A percentile compares a stretch with the other conserved stretches of the same genome.
These are phyloP conservation scores for Thalassiosira exigua DNA, from an alignment of 352 stramenopile species.

Conservation along the genomic window DNA sequence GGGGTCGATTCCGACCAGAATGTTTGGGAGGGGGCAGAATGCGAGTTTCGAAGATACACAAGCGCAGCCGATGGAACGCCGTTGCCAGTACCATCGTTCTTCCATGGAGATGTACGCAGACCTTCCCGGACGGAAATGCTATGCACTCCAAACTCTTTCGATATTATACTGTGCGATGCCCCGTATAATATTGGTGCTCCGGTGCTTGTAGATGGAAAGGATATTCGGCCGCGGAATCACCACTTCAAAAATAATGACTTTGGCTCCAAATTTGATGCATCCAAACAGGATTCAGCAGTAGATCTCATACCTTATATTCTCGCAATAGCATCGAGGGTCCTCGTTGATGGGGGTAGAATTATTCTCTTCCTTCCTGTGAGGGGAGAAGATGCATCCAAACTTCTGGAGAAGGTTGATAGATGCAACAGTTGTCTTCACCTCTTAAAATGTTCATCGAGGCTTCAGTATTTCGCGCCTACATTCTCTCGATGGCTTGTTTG, in stretches of 20 bases:
- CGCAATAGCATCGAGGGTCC: conserved; percentile 32
- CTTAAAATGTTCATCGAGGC: conserved; percentile 21
- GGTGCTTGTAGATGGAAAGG: conserved; percentile 29
- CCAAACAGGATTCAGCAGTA: background rate
- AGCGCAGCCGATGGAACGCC: background rate
- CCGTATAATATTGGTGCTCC: conserved; percentile 59
- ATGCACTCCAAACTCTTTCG: conserved; percentile 24
- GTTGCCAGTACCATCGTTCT: conserved; percentile 38
- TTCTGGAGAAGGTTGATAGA: conserved; percentile 32
- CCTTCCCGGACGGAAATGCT: conserved; percentile 35
- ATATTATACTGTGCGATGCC: conserved; percentile 53
- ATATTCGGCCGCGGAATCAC: conserved; percentile 45
- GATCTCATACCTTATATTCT: conserved; percentile 38
- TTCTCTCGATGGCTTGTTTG: conserved; percentile 55
- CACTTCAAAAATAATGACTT: conserved; percentile 24
- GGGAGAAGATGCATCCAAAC: conserved; percentile 29
- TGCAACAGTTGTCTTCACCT: conserved; percentile 16
- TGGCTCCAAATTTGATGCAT: background rate
- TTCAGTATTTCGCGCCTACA: conserved; percentile 44
- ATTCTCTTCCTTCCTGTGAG: conserved; percentile 51
- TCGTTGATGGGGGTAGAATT: conserved; percentile 43
- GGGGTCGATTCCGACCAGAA: conserved; percentile 40
- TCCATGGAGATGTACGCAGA: conserved; percentile 37
- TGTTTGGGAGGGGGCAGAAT: conserved; percentile 31
- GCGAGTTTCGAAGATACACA: conserved; percentile 32